phyloP scores from a whole-genome alignment of 2,329 filamentous ascomycete genomes.

The Ilyonectria robusta region DNA sequence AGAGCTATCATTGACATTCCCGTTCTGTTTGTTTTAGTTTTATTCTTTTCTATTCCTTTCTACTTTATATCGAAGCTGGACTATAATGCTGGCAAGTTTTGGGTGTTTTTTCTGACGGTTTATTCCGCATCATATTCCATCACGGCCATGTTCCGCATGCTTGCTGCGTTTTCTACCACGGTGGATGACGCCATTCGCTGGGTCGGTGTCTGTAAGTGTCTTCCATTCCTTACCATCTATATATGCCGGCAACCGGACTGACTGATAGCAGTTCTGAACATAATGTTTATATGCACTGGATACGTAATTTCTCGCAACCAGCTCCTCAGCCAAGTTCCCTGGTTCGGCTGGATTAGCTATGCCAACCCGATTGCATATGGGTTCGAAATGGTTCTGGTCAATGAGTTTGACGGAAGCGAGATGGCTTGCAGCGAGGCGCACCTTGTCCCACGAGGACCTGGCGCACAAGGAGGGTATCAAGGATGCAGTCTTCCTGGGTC shows the following conservation, averaged over 20 bases:
- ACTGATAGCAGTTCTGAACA: conserved; percentile 61
- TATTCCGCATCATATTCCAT: conserved; percentile 13
- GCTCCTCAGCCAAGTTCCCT: conserved; percentile 71
- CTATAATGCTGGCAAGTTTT: conserved; percentile 24
- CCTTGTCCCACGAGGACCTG: conserved; percentile 62
- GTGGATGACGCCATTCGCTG: conserved; percentile 74
- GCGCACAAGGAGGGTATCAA: conserved; percentile 58
- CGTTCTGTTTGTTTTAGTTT: conserved; percentile 9
- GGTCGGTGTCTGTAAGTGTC: conserved; percentile 56
- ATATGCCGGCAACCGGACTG: background rate
- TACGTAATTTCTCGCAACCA: conserved; percentile 71
- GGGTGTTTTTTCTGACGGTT: conserved; percentile 20
- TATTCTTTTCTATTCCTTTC: conserved; percentile 14
- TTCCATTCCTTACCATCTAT: background rate
- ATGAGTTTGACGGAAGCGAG: conserved; percentile 66
- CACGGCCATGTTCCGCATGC: conserved; percentile 56
- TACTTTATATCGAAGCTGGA: conserved; percentile 24
- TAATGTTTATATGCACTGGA: conserved; percentile 76
- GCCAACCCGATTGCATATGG: conserved; percentile 75
- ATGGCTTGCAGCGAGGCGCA: conserved; percentile 62
- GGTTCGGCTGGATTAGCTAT: conserved; percentile 77
- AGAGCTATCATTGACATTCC: conserved; percentile 16
- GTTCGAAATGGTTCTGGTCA: conserved; percentile 71
- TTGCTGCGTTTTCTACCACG: conserved; percentile 69
- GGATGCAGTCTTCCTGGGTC: conserved; percentile 70